Conservation (phyloP, 345 rosid species). For the Kernera saxatilis region DNA sequence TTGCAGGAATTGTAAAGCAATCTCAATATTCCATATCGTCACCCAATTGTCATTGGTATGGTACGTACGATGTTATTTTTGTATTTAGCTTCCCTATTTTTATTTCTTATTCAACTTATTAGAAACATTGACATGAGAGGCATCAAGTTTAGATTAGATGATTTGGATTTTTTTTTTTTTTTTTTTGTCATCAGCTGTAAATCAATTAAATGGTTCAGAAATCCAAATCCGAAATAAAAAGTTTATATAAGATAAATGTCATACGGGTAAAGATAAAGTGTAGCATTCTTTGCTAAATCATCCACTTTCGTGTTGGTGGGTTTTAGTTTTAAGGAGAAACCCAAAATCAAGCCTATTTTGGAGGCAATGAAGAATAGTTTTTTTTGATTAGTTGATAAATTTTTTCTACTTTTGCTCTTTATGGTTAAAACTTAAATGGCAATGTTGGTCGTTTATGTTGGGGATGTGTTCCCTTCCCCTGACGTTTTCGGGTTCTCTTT, state of each 20-base stretch:
- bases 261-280: too few relatives aligned
- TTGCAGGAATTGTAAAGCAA: constrained; percentile 21
- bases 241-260: too few relatives aligned
- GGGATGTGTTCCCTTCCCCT: not conserved
- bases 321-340: too few relatives aligned
- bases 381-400: not conserved
- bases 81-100: not conserved
- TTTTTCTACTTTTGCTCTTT: not conserved
- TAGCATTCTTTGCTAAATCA: too few relatives aligned
- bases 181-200: too few relatives aligned
- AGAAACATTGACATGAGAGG: not conserved
- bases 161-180: too few relatives aligned
- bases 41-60: not conserved
- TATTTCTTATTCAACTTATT: not conserved
- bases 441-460: not conserved
- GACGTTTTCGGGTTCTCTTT: not conserved
- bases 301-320: too few relatives aligned
- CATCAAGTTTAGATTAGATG: not conserved
- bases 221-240: too few relatives aligned
- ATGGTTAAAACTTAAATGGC: not conserved
- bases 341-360: not conserved
- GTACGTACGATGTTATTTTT: not conserved
- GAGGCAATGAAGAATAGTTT: not conserved
- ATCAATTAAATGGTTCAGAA: too few relatives aligned
- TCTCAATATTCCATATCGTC: not conserved